Base-by-base conservation (phyloP, 2,329 filamentous ascomycete genomes). In the Botrytis deweyae region DNA sequence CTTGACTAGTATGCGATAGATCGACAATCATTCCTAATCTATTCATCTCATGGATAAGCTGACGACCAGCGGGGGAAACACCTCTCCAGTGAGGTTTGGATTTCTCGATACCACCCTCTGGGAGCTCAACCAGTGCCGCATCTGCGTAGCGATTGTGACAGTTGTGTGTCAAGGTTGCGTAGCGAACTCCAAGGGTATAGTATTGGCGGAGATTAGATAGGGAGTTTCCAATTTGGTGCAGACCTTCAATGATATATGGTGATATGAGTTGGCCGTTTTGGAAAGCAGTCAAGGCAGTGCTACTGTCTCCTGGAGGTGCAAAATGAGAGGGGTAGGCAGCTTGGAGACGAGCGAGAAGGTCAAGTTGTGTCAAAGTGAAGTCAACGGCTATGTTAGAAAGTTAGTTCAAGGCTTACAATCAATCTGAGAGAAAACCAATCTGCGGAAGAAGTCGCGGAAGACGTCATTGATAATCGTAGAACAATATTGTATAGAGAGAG, bases 1-100 rank as follows among this genome's bases (percentile, higher is more conserved):
- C 92, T 73, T 89, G 88, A 78, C 92, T 87, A 38, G 91, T 89
- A 82, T 98, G 95, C 10, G 92, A 88, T 52, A 98, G 86, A 81
- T 98, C 95, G 59, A 98, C 92, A n/a, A 98, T 90, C 91, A 98
- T 94, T 40, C 95, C 95, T 2, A 98, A 85, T 4, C 95, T 89
- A 81, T 98, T 98, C 95, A 98, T 98, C 84, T 98, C 95, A 52
- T 86, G 86, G 63, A 98, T 86, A 0, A 98, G 83, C 20, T 86
- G 81, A 70, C 88, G 87, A 7, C 95, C 95, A 1, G 87, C 86
- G 0, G 87, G 84, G 74, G 92, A 95, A 1, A 98, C 86, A 3
- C 95, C 95, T 70, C 87, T 84, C 88, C 91, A 93, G 73, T 87
- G 84, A 0, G 92, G 88, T 70, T 87, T 84, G 83, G 77, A 83